phyloP scores from a whole-genome alignment of 2,329 filamentous ascomycete genomes.

The Penicillium sclerotigenum region DNA sequence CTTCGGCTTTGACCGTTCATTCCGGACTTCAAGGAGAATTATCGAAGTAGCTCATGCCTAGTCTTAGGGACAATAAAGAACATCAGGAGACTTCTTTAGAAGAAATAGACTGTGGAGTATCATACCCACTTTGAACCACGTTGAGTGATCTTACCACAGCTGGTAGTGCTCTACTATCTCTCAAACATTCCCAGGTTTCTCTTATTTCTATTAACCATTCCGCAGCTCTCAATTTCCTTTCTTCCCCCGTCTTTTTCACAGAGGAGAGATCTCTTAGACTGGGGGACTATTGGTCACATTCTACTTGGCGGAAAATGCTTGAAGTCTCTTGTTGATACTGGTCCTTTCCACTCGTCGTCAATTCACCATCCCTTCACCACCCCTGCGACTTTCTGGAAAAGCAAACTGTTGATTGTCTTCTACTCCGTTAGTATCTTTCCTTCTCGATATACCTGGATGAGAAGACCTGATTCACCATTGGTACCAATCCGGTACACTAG shows the following conservation, averaged over 20 bases:
- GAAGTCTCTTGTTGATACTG: neutral
- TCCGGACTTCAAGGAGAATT: slow-evolving; percentile 9
- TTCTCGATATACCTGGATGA: neutral
- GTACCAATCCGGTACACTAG: neutral
- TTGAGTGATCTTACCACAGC: slow-evolving; percentile 1
- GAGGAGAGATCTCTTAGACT: neutral
- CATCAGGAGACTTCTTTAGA: slow-evolving; percentile 7
- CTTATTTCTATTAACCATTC: neutral
- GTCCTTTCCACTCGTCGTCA: neutral
- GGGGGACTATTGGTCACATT: neutral
- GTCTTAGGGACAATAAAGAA: neutral
- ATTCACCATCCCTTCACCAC: neutral
- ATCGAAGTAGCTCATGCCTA: neutral
- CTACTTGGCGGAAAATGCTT: neutral
- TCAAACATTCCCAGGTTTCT: neutral
- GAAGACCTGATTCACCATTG: neutral
- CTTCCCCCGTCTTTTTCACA: neutral
- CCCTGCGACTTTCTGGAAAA: neutral
- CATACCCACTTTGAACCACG: slow-evolving; percentile 5
- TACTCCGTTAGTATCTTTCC: neutral
- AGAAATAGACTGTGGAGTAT: slow-evolving; percentile 1
- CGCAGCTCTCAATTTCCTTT: neutral
- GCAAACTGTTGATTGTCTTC: neutral
- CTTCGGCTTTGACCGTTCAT: slow-evolving; percentile 11
- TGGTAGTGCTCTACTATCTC: neutral